These are phyloP conservation scores for Hypoxylon subgilvum DNA, from an alignment of 495 filamentous ascomycete genomes.

Conservation along the genomic window DNA sequence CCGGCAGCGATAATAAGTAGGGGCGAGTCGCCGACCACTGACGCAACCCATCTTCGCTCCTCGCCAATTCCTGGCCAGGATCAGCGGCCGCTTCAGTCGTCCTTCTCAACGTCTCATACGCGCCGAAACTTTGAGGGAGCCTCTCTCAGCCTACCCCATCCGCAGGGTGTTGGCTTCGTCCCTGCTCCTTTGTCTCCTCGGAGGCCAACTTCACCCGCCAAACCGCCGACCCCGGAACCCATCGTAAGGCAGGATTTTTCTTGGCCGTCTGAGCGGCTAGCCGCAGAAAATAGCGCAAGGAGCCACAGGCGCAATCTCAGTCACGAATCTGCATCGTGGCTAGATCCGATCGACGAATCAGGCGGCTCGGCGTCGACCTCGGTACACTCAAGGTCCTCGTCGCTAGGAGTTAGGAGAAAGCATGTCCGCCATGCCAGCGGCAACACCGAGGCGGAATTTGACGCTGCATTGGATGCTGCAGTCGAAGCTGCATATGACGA, in stretches of 20 bases:
- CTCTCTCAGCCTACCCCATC: constrained; percentile 46
- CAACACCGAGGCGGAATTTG: constrained; percentile 88
- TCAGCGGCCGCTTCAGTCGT: constrained; percentile 48
- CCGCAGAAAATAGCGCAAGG: constrained; percentile 30
- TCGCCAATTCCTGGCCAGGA: constrained; percentile 30
- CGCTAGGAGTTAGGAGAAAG: constrained; percentile 68
- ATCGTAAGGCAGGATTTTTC: constrained; percentile 50
- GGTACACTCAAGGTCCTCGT: constrained; percentile 79
- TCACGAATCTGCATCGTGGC: constrained; percentile 85
- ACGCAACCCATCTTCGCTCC: constrained; percentile 31
- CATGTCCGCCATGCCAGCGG: constrained; percentile 70
- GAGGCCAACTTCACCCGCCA: constrained; percentile 53
- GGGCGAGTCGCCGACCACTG: constrained; percentile 35
- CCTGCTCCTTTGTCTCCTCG: constrained; percentile 71
- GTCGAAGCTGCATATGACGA: constrained; percentile 97
- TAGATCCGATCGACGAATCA: constrained; percentile 96
- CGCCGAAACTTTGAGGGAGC: constrained; percentile 46
- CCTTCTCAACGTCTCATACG: constrained; percentile 55
- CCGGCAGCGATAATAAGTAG: constrained; percentile 52
- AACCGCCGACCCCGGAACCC: constrained; percentile 48
- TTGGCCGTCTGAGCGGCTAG: constrained; percentile 44
- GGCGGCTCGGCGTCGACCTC: constrained; percentile 80
- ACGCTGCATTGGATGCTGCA: constrained; percentile 92
- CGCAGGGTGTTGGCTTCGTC: constrained; percentile 59
- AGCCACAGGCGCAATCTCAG: constrained; percentile 64